phyloP scores from a whole-genome alignment of 1,284 basidiomycete species.

The Cystobasidium sp. region DNA sequence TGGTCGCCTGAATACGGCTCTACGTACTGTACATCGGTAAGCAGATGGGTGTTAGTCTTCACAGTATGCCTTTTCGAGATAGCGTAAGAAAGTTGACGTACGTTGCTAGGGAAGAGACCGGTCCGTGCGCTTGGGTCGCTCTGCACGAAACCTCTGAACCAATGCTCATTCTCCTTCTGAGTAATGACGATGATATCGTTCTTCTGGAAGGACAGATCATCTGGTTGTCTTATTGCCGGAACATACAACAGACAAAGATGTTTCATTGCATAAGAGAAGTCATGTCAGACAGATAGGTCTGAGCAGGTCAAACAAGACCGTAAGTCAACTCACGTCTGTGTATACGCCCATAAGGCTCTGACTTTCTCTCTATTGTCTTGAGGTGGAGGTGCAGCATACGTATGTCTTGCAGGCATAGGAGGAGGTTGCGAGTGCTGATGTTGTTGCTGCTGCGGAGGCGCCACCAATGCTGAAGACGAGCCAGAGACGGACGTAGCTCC shows the following conservation, averaged over 20 bases:
- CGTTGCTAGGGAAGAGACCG: slow-evolving; percentile 40
- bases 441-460: slow-evolving; percentile 2
- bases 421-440: slow-evolving; percentile 15
- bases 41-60: background rate
- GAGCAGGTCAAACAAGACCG: background rate
- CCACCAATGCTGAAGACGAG: background rate
- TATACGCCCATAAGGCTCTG: slow-evolving; percentile 30
- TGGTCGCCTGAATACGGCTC: slow-evolving; percentile 6
- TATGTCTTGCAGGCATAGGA: slow-evolving; percentile 20
- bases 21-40: background rate
- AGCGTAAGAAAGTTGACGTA: background rate
- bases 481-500: background rate
- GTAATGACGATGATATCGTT: slow-evolving; percentile 29
- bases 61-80: background rate
- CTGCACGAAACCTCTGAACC: slow-evolving; percentile 33
- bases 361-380: slow-evolving; percentile 21
- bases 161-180: slow-evolving; percentile 35
- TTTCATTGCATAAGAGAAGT: background rate
- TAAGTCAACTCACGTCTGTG: background rate
- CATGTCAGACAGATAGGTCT: background rate
- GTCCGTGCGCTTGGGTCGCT: slow-evolving; percentile 11
- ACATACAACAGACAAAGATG: background rate
- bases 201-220: slow-evolving; percentile 35
- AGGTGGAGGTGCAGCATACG: slow-evolving; percentile 4
- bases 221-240: slow-evolving; percentile 19